A percentile compares a stretch with the other conserved stretches of the same genome.
Conservation (phyloP, 1,284 basidiomycete species). For the Porodaedalea pini region DNA sequence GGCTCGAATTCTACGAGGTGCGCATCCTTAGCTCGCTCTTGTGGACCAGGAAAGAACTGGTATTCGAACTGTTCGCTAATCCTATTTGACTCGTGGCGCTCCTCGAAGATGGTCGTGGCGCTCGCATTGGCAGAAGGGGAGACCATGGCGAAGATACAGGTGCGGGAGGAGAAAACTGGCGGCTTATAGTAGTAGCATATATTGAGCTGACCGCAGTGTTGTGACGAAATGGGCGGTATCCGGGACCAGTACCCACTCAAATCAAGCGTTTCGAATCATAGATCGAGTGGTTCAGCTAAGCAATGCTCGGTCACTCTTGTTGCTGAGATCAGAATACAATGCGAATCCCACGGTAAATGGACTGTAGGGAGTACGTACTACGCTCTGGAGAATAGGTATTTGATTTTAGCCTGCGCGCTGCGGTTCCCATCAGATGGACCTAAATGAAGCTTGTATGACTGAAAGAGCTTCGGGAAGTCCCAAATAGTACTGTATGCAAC, state of each 20-base stretch:
- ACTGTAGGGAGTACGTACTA: neutral
- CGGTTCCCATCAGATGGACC: neutral
- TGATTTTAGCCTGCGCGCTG: neutral
- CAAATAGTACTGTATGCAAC: neutral
- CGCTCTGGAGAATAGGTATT: neutral
- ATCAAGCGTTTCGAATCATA: too few species aligned
- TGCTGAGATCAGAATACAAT: too few species aligned
- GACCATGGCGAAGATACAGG: too few species aligned
- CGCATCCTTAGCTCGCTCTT: slow-evolving; percentile 25
- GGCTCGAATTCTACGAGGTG: slow-evolving; percentile 35
- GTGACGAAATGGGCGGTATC: too few species aligned
- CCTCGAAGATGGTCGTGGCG: slow-evolving; percentile 20
- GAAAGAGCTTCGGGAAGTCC: neutral
- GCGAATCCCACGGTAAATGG: neutral
- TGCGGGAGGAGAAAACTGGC: too few species aligned
- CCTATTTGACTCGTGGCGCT: slow-evolving; percentile 10
- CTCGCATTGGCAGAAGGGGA: slow-evolving; percentile 3
- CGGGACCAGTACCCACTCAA: too few species aligned
- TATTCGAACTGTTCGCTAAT: slow-evolving; percentile 17
- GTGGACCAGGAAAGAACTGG: slow-evolving; percentile 17
- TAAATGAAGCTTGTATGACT: neutral
- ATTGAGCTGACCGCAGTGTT: too few species aligned
- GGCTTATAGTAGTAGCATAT: too few species aligned
- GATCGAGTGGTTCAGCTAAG: too few species aligned
- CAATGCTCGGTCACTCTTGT: too few species aligned